Percentiles rank a stretch among this genome's conserved stretches.
phyloP scores from a whole-genome alignment of 2,329 filamentous ascomycete genomes.

The Diaporthe ilicicola region DNA sequence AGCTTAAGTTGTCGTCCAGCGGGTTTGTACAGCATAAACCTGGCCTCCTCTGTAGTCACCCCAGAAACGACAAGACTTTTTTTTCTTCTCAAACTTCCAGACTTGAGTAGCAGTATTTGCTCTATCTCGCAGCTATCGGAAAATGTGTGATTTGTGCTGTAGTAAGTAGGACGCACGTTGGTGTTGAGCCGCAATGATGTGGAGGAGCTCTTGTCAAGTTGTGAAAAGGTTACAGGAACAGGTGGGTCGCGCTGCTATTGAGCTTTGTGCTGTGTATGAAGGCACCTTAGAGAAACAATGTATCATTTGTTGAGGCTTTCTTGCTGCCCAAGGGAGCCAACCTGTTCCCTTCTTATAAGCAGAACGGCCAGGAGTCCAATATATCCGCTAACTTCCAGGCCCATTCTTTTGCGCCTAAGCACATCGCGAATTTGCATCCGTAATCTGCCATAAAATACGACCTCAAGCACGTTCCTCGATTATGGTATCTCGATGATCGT shows the following conservation, averaged over 20 bases:
- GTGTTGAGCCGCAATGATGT: background rate
- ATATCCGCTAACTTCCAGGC: background rate
- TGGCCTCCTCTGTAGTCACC: too few relatives aligned
- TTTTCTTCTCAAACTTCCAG: too few relatives aligned
- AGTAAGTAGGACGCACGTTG: too few relatives aligned
- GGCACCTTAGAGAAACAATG: background rate
- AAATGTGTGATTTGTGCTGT: background rate
- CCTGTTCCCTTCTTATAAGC: background rate
- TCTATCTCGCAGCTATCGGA: too few relatives aligned
- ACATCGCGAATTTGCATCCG: too few relatives aligned
- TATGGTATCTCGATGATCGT: background rate
- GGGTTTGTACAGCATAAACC: background rate
- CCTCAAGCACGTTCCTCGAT: background rate
- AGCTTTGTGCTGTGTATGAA: background rate
- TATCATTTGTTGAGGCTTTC: background rate
- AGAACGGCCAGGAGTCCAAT: background rate
- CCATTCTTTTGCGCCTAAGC: background rate
- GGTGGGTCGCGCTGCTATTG: background rate
- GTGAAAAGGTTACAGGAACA: too few relatives aligned
- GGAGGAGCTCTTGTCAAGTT: background rate
- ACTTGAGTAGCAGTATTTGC: too few relatives aligned
- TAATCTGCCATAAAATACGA: background rate
- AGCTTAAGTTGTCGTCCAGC: too few relatives aligned
- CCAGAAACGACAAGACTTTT: too few relatives aligned
- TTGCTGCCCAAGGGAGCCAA: background rate